Evolutionary conservation across 2,329 filamentous ascomycete genomes (phyloP), one percentile per base, ranked within the genome.

Genomic region (Xylariaceae sp.): DNA sequence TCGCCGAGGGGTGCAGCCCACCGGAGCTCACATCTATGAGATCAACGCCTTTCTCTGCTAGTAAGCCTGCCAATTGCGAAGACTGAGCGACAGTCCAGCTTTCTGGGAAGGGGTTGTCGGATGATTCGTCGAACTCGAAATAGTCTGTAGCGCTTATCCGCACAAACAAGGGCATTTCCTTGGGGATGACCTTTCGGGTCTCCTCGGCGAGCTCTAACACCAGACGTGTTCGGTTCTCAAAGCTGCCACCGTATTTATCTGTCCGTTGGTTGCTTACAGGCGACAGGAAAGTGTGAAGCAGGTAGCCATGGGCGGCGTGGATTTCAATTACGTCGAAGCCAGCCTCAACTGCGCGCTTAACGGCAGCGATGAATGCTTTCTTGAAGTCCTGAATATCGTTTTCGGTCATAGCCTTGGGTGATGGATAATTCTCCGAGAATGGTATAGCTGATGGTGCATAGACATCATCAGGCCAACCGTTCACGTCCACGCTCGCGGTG

Each of bases 301-400:
- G 76, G 63, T 91, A 94, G 0, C 89, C 88, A 61, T 94, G 89
- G 0, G 88, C 89, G 58, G 78, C 80, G 70, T 94, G 89, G 44
- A 95, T 81, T 66, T 84, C 85, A 14, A 88, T 75, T 4, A 81
- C 80, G 59, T 87, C 85, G 55, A 83, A 80, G 0, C 79, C 80
- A 3, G 77, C 79, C 55, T 60, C 44, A 7, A 73, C 64, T 11
- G 69, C 64, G 15, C 66, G 61, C 48, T 57, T 58, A 6, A 69
- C 66, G 15, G 66, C 64, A 5, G 67, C 62, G 15, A 54, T 58
- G 45, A 69, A 73, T n/a, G 62, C 70, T 2, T 54, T 30, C 40
- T 71, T 65, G 2, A 71, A 49, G 43, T 66, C 59, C 33, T 57
- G 32, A 19, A 74, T 68, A 27, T 73, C 69, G 2, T 65, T 55